Evolutionary conservation across 2,329 filamentous ascomycete genomes (phyloP), one percentile per base, ranked within the genome.

Genomic region (Scedosporium dehoogii): DNA sequence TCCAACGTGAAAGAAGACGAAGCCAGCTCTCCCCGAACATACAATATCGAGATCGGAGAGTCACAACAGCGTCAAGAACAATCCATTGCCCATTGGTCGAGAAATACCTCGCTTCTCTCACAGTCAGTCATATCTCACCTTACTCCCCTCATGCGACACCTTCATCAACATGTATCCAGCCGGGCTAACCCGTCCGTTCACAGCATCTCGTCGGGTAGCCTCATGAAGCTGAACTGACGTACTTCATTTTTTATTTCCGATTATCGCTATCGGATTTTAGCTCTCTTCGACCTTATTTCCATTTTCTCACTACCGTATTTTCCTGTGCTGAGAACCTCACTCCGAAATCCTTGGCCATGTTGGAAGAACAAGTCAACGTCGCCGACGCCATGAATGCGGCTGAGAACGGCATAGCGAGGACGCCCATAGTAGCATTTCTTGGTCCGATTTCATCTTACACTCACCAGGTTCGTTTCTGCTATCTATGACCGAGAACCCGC

Each of bases 361-460:
- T 23, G 9, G 48, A 12, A 4, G 59, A 46, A 33, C 57, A 59
- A 59, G 18, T 44, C 9, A 18, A 6, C 4, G 25, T 29, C 29
- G 12, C 57, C 5, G 57, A 59, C 38, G 38, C 27, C 12, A 12
- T 41, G 38, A 21, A 38, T 41, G n/a, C 59, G 59, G 27, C 59
- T 10, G 59, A 51, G 33, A 55, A 61, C 48, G 59, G 46, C 46
- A 61, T 61, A 46, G 25, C 42, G 38, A 29, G 42, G 16, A 48
- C 27, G 23, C 76, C 76, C 14, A 67, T 75, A 41, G 79, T 81
- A 63, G 77, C 76, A 67, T 81, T 79, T 69, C 69, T 81, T n/a
- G 79, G 79, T 21, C 79, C 79, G 33, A 69, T 73, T 56, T 75
- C 79, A 16, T 81, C 79, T 59, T 81, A 81, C 68, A 78, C 79